Percentiles rank a stretch among this genome's conserved stretches.
These are phyloP conservation scores for Coffea eugenioides DNA, from an alignment of 257 asterid genomes.

Conservation along the genomic window DNA sequence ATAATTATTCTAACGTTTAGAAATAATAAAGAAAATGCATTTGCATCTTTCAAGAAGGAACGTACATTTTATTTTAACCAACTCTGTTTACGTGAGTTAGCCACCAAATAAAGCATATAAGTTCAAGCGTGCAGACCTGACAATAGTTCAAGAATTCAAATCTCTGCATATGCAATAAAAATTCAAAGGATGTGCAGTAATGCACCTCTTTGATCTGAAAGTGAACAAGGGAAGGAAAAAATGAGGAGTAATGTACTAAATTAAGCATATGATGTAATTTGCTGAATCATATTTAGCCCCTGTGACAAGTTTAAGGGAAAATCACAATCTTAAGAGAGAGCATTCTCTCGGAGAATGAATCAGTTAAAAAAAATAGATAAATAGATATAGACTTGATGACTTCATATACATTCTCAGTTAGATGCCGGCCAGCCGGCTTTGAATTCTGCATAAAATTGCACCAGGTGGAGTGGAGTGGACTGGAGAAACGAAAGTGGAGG, in stretches of 20 bases:
- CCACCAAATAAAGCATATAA: too few relatives aligned
- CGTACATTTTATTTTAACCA: too few relatives aligned
- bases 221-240: too few relatives aligned
- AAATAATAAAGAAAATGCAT: too few relatives aligned
- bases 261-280: not conserved
- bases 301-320: not conserved
- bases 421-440: conserved; percentile 33
- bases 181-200: too few relatives aligned
- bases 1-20: too few relatives aligned
- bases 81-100: too few relatives aligned
- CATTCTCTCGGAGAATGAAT: not conserved
- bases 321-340: not conserved
- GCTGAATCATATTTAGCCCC: not conserved
- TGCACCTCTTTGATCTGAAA: too few relatives aligned
- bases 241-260: too few relatives aligned
- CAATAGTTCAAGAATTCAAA: too few relatives aligned
- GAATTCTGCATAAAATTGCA: not conserved
- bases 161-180: too few relatives aligned
- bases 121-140: too few relatives aligned
- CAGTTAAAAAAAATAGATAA: not conserved
- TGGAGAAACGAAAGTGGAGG: conserved; percentile 7
- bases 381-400: not conserved
- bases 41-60: not conserved
- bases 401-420: not conserved
- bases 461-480: conserved; percentile 49